Evolutionary conservation across 2,329 filamentous ascomycete species (phyloP).

Genomic region (Cladosporium austrohemisphaericum): DNA sequence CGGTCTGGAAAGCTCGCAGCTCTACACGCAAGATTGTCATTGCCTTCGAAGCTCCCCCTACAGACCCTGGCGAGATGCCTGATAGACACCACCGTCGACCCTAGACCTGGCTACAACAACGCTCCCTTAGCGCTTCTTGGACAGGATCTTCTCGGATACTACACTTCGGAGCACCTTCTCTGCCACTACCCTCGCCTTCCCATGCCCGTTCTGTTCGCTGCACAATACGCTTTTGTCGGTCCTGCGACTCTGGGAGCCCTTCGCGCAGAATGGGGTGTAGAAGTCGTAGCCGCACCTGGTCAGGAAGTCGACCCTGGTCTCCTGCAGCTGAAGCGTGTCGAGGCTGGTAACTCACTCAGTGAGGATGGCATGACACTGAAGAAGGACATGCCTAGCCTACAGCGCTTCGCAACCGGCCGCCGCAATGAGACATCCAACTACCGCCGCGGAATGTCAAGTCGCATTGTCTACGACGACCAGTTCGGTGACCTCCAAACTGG

Average conservation of each 20-base stretch:
- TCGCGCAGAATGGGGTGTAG: conserved; percentile 85
- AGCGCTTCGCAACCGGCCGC: conserved; percentile 34
- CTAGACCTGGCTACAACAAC: conserved; percentile 82
- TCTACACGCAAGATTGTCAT: conserved; percentile 80
- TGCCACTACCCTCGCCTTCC: conserved; percentile 89
- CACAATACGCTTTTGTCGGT: conserved; percentile 80
- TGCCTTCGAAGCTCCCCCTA: conserved; percentile 77
- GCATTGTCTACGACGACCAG: conserved; percentile 76
- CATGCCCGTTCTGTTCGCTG: conserved; percentile 79
- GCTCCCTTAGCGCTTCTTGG: conserved; percentile 76
- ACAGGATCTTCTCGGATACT: conserved; percentile 78
- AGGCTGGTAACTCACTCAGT: conserved; percentile 40
- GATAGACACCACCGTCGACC: conserved; percentile 79
- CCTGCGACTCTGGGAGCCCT: conserved; percentile 69
- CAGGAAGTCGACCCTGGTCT: conserved; percentile 88
- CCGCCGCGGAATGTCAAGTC: conserved; percentile 69
- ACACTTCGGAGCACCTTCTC: conserved; percentile 81
- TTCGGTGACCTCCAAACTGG: conserved; percentile 65
- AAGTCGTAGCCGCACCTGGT: conserved; percentile 79
- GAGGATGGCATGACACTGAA: conserved; percentile 25
- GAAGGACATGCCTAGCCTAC: conserved; percentile 29
- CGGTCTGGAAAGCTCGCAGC: conserved; percentile 86
- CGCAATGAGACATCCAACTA: conserved; percentile 50
- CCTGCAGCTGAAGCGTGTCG: conserved; percentile 67
- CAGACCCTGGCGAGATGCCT: conserved; percentile 82